phyloP scores from a whole-genome alignment of 2,329 filamentous ascomycete species.

The Cryphonectria carpinicola region DNA sequence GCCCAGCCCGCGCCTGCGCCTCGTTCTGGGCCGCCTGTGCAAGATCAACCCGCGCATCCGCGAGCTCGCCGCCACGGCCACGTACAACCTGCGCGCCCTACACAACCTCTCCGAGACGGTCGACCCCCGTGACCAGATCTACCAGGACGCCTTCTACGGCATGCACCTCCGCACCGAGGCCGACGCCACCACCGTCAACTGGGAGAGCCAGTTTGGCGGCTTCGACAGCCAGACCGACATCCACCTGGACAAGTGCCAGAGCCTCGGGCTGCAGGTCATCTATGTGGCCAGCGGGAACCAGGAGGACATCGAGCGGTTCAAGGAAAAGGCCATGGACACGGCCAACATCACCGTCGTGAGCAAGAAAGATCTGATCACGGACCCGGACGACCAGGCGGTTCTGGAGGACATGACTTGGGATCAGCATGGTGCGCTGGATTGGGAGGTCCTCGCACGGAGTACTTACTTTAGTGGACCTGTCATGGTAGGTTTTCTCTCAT shows the following conservation, averaged over 20 bases:
- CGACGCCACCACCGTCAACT: conserved; percentile 12
- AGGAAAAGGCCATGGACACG: conserved; percentile 3
- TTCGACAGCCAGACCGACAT: conserved; percentile 12
- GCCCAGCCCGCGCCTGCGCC: conserved; percentile 8
- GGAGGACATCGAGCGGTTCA: conserved; percentile 9
- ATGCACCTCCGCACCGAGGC: conserved; percentile 24
- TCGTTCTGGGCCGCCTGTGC: conserved; percentile 9
- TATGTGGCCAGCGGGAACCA: conserved; percentile 19
- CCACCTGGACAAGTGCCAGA: conserved; percentile 11
- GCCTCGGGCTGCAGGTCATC: conserved; percentile 10
- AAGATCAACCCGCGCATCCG: conserved; percentile 19
- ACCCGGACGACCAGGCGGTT: not conserved
- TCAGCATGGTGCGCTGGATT: conserved; percentile 18
- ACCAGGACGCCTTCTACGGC: conserved; percentile 18
- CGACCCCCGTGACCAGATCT: conserved; percentile 10
- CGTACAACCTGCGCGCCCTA: conserved; percentile 6
- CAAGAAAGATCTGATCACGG: conserved; percentile 9
- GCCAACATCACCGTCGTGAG: conserved; percentile 11
- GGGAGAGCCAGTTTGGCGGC: not conserved
- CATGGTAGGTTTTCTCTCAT: not conserved
- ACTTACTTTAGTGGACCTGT: conserved; percentile 17
- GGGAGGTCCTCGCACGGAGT: conserved; percentile 18
- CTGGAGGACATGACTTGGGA: conserved; percentile 15
- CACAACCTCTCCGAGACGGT: not conserved
- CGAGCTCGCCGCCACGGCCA: conserved; percentile 11